These are phyloP conservation scores for Pseudogymnoascus sp. DNA, from an alignment of 2,329 filamentous ascomycete genomes.

Conservation along the genomic window DNA sequence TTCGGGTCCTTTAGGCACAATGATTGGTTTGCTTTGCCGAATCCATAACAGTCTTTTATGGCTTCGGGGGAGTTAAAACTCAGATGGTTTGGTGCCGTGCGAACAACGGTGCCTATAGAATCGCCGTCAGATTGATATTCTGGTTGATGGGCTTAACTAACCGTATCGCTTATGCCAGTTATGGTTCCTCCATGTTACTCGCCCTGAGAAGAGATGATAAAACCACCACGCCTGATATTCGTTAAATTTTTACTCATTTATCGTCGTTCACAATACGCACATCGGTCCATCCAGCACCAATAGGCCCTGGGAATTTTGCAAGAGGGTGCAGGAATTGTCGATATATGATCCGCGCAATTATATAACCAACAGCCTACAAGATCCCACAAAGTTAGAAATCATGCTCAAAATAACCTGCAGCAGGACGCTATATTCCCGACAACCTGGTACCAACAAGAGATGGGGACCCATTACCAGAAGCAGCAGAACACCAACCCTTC, in stretches of 20 bases:
- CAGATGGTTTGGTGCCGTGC: slow-evolving; percentile 22
- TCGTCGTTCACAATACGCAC: slow-evolving; percentile 15
- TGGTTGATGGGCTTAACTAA: neutral
- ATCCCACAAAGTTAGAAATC: neutral
- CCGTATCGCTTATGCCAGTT: slow-evolving; percentile 3
- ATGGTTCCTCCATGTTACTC: slow-evolving; percentile 4
- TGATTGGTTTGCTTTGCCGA: slow-evolving; percentile 33
- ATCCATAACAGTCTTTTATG: slow-evolving; percentile 52
- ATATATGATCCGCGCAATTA: slow-evolving; percentile 5
- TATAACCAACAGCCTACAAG: neutral
- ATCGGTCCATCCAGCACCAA: slow-evolving; percentile 21
- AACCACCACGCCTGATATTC: slow-evolving; percentile 24
- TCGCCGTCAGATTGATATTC: neutral
- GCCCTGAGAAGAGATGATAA: slow-evolving; percentile 1
- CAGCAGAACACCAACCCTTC: neutral
- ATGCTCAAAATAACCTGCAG: neutral
- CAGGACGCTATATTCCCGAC: neutral
- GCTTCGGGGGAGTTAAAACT: slow-evolving; percentile 41
- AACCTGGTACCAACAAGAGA: neutral
- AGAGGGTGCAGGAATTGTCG: slow-evolving; percentile 21
- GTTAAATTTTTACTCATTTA: slow-evolving; percentile 28
- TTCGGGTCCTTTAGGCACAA: slow-evolving; percentile 16
- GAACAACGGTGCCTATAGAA: slow-evolving; percentile 19
- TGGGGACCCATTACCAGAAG: slow-evolving; percentile 6
- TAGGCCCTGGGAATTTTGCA: slow-evolving; percentile 25